Evolutionary conservation across 106 monocot species (phyloP).

Genomic region (Dendrobium catenatum): DNA sequence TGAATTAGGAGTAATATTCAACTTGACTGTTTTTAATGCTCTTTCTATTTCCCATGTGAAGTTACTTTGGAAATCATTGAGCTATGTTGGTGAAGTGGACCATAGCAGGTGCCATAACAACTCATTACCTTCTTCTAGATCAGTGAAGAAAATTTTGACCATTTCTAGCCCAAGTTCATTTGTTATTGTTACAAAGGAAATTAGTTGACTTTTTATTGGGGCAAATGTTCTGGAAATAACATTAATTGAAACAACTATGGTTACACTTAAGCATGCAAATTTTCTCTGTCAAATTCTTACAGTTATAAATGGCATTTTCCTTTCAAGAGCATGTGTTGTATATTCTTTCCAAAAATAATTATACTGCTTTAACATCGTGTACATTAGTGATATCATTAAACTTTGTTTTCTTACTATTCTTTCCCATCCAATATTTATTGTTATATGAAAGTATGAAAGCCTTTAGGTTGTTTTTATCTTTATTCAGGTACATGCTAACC

Average conservation of each 20-base stretch:
- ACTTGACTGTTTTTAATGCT: background rate
- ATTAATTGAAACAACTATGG: background rate
- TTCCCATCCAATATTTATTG: background rate
- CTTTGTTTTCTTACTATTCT: background rate
- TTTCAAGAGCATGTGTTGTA: background rate
- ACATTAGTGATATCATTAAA: background rate
- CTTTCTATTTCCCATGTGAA: background rate
- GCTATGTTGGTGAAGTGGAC: background rate
- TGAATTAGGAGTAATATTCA: background rate
- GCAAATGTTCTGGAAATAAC: background rate
- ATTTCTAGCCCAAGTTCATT: background rate
- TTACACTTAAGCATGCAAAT: background rate
- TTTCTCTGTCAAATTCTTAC: background rate
- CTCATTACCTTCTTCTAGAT: background rate
- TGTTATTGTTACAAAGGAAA: background rate
- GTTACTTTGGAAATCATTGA: background rate
- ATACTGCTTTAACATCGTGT: background rate
- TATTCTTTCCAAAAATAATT: background rate
- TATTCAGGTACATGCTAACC: slow-evolving; percentile 81
- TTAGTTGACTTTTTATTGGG: background rate
- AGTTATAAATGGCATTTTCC: background rate
- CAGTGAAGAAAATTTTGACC: background rate
- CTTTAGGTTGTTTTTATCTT: background rate
- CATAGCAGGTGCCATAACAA: background rate
- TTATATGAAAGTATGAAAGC: background rate